phyloP scores from a whole-genome alignment of 179 eudicot species.

The Pouteria campechiana region DNA sequence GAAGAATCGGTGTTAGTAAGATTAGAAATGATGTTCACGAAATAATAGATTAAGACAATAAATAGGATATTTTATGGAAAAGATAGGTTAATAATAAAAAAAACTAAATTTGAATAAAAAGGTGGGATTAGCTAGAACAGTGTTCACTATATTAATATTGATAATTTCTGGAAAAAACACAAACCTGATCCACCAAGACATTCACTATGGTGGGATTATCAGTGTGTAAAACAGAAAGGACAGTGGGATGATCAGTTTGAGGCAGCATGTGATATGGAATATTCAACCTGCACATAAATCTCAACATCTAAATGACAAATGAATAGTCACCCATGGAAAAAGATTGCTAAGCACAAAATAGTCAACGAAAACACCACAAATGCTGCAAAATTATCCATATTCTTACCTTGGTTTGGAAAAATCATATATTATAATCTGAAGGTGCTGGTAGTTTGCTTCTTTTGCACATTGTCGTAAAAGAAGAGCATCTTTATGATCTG shows the following conservation, averaged over 20 bases:
- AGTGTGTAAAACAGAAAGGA: slow-evolving; percentile 51
- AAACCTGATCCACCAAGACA: slow-evolving; percentile 82
- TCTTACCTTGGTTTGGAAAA: slow-evolving; percentile 66
- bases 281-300: slow-evolving; percentile 45
- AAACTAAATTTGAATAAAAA: too few species aligned
- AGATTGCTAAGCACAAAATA: not conserved
- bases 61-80: too few species aligned
- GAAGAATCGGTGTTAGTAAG: too few species aligned
- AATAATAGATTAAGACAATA: too few species aligned
- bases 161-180: too few species aligned
- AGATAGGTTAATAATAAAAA: too few species aligned
- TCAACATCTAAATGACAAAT: slow-evolving; percentile 2
- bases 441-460: slow-evolving; percentile 54
- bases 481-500: slow-evolving; percentile 69
- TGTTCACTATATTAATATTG: too few species aligned
- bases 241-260: slow-evolving; percentile 70
- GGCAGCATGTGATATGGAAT: slow-evolving; percentile 71
- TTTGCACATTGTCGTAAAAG: slow-evolving; percentile 64
- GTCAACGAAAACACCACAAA: not conserved
- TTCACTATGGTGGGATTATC: slow-evolving; percentile 70
- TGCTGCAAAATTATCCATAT: not conserved
- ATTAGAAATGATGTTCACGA: too few species aligned
- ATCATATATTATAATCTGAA: slow-evolving; percentile 71
- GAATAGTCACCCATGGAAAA: slow-evolving; percentile 2
- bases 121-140: too few species aligned